Conservation (phyloP, 2,329 filamentous ascomycete genomes). For the Tolypocladium ovalisporum region DNA sequence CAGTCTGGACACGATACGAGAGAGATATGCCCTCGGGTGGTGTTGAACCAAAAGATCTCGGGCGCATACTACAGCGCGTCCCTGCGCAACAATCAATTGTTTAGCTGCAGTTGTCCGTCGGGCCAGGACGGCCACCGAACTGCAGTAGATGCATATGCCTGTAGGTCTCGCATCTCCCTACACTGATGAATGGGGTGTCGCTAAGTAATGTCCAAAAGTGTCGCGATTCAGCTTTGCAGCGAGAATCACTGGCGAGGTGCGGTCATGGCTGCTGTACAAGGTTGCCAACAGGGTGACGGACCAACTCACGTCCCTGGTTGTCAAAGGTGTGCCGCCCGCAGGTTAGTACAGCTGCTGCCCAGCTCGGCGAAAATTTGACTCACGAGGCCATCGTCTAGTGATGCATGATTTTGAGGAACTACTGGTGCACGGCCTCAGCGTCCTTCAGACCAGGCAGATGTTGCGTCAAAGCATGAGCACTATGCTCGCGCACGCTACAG, state of each 20-base stretch:
- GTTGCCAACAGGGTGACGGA: not conserved
- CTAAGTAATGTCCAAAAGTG: not conserved
- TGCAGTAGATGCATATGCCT: not conserved
- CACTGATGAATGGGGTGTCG: too few species aligned
- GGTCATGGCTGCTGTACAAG: conserved; percentile 1
- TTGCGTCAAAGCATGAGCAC: not conserved
- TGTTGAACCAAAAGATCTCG: not conserved
- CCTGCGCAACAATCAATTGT: not conserved
- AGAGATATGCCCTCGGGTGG: not conserved
- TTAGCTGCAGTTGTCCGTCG: not conserved
- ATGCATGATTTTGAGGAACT: conserved; percentile 1
- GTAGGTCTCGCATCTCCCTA: not conserved
- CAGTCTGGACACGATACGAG: not conserved
- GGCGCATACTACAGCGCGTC: conserved; percentile 1
- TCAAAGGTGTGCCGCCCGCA: not conserved
- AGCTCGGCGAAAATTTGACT: not conserved
- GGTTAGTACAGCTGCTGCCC: not conserved
- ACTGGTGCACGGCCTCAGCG: not conserved
- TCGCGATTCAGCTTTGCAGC: not conserved
- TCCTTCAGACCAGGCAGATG: conserved; percentile 1
- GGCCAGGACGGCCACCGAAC: not conserved
- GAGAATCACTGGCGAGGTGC: not conserved
- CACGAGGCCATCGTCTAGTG: not conserved
- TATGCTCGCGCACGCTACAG: not conserved
- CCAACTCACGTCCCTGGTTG: not conserved